phyloP scores from a whole-genome alignment of 2,329 filamentous ascomycete genomes.

The Neonectria coccinea region DNA sequence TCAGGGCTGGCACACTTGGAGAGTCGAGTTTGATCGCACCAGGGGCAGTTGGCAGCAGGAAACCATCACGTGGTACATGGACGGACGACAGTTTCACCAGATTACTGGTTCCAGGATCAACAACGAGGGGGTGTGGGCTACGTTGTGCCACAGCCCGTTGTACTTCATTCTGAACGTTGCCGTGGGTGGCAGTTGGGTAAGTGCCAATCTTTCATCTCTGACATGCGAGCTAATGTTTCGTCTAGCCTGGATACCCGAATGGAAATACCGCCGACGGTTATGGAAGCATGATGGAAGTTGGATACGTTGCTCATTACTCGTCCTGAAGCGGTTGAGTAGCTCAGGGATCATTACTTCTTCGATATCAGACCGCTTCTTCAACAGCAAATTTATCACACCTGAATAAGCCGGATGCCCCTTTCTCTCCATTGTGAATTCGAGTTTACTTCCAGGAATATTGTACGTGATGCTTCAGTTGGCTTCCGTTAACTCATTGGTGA shows the following conservation, averaged over 20 bases:
- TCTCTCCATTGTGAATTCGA: neutral
- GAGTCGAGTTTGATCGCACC: conserved; percentile 60
- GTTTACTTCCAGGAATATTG: neutral
- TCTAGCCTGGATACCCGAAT: conserved; percentile 60
- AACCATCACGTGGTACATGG: conserved; percentile 60
- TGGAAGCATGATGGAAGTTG: conserved; percentile 60
- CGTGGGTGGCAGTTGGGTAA: conserved; percentile 62
- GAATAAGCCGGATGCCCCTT: neutral
- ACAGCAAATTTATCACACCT: neutral
- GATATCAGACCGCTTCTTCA: neutral
- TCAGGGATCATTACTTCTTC: neutral
- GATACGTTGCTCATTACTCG: conserved; percentile 57
- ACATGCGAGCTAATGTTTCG: conserved; percentile 20
- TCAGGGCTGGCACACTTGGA: conserved; percentile 59
- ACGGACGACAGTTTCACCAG: conserved; percentile 56
- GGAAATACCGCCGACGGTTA: conserved; percentile 55
- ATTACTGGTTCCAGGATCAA: conserved; percentile 57
- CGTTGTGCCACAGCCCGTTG: conserved; percentile 60
- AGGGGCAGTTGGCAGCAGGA: conserved; percentile 57
- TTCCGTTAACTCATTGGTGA: too few relatives aligned
- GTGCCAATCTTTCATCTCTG: conserved; percentile 12
- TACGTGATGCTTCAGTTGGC: too few relatives aligned
- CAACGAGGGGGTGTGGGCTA: conserved; percentile 58
- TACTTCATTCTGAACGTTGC: conserved; percentile 66
- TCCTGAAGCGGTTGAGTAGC: neutral